phyloP scores from a whole-genome alignment of 164 flowering plant genomes.

The Liquidambar formosana region DNA sequence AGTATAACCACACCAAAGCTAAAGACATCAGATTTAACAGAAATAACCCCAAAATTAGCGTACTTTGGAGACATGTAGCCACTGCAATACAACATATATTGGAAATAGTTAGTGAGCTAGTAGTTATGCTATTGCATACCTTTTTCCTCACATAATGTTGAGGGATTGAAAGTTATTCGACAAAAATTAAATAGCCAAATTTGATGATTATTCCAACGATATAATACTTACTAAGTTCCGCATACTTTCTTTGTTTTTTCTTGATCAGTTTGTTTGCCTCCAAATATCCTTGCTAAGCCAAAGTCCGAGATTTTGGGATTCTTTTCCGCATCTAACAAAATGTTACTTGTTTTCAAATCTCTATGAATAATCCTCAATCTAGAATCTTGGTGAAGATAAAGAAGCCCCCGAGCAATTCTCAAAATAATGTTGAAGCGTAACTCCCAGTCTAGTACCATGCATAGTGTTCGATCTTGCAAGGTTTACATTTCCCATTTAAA shows the following conservation, averaged over 20 bases:
- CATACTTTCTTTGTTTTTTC: constrained; percentile 32
- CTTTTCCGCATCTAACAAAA: constrained; percentile 35
- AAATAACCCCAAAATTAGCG: too few species aligned
- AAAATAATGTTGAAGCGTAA: constrained; percentile 31
- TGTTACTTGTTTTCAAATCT: constrained; percentile 33
- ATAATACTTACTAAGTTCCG: constrained; percentile 38
- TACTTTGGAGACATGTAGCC: too few species aligned
- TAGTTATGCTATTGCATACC: too few species aligned
- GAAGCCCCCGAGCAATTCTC: constrained; percentile 40
- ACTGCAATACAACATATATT: too few species aligned
- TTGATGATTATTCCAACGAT: too few species aligned
- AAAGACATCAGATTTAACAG: too few species aligned
- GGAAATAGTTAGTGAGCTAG: too few species aligned
- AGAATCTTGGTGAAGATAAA: constrained; percentile 40
- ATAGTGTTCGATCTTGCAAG: constrained; percentile 20
- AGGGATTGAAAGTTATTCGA: too few species aligned
- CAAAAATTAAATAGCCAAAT: too few species aligned
- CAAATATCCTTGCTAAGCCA: constrained; percentile 36
- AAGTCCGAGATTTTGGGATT: constrained; percentile 42
- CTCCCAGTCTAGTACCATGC: constrained; percentile 25
- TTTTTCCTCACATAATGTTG: too few species aligned
- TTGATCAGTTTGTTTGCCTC: constrained; percentile 30
- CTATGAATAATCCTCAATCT: constrained; percentile 37
- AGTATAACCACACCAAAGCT: too few species aligned
- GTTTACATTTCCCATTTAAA: constrained; percentile 1